Base-by-base conservation (phyloP, 768 basidiomycete genomes). In the Dendrothele bispora region DNA sequence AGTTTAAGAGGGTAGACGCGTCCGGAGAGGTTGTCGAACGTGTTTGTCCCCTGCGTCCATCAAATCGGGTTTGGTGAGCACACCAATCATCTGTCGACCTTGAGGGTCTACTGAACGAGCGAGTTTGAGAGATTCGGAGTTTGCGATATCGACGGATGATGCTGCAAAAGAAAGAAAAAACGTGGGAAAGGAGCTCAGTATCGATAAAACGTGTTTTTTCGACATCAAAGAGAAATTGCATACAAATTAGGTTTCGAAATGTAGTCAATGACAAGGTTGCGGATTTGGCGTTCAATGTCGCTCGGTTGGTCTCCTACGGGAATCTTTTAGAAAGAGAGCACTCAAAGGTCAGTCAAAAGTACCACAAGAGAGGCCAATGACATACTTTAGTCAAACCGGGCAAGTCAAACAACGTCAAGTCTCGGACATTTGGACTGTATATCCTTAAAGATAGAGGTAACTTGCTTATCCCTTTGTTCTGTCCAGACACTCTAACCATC, bases 41-140 rank as follows among this genome's bases (percentile, higher is more conserved):
- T 95, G 64, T 99, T 97, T 27, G 97, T 99, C 24, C 97, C n/a
- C 97, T 5, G 94, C 94, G 59, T 98, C 97, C 95, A 99, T 99
- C 39, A 99, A 79, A 69, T 99, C 97, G 27, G 98, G 81, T 68
- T 99, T 99, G 14, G 95, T 95, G 43, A 99, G 76, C 17, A 99
- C 89, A 40, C 97, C 97, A 46, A 98, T 91, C 10, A 97, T 99
- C 24, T 97, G 83, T 22, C 95, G 84, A 11, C 95, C 95, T 67
- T 95, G 92, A 0, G 95, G 90, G 60, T 99, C 97, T 39, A 98
- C 93, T 10, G 84, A 83, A 36, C 97, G 88, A 10, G 95, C 95
- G 28, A 99, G 86, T 66, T 98, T 97, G 51, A 99, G 82, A 3
- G 97, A 87, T 64, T 98, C 97, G 0, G 97, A 98, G 65, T 98